A percentile compares a stretch with the other conserved stretches of the same genome.
Conservation (phyloP, 2,329 filamentous ascomycete genomes). For the Penicillium sp. region DNA sequence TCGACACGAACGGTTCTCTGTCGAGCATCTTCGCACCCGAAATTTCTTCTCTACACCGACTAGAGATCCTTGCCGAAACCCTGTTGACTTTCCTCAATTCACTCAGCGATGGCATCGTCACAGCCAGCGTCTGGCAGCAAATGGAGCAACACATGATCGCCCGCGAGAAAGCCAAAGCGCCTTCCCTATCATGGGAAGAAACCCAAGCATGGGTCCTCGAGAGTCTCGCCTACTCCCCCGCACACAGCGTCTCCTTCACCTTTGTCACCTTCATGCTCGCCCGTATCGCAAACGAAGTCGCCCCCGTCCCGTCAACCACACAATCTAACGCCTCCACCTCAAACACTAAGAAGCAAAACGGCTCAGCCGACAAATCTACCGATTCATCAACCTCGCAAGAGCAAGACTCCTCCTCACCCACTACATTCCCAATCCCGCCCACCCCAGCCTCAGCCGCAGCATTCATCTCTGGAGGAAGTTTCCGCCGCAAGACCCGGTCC, state of each 20-base stretch:
- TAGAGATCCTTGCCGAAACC: conserved; percentile 73
- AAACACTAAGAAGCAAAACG: conserved; percentile 4
- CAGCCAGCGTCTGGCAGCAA: conserved; percentile 67
- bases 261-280: conserved; percentile 79
- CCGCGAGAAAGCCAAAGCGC: conserved; percentile 53
- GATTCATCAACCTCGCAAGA: conserved; percentile 2
- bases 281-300: conserved; percentile 58
- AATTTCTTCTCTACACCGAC: conserved; percentile 63
- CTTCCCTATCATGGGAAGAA: conserved; percentile 54
- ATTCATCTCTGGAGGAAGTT: conserved; percentile 32
- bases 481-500: conserved; percentile 32
- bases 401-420: conserved; percentile 4
- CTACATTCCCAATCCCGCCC: conserved; percentile 13
- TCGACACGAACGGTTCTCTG: conserved; percentile 71
- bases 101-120: conserved; percentile 77
- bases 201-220: conserved; percentile 68
- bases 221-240: conserved; percentile 68
- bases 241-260: conserved; percentile 86
- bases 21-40: conserved; percentile 64
- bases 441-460: conserved; percentile 27
- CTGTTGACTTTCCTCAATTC: conserved; percentile 73
- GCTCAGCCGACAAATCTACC: conserved; percentile 1
- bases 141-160: conserved; percentile 62
- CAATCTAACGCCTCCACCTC: background rate
- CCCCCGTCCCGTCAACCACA: conserved; percentile 38